These are phyloP conservation scores for Trichoderma semiorbis DNA, from an alignment of 2,329 filamentous ascomycete species.

Conservation along the genomic window DNA sequence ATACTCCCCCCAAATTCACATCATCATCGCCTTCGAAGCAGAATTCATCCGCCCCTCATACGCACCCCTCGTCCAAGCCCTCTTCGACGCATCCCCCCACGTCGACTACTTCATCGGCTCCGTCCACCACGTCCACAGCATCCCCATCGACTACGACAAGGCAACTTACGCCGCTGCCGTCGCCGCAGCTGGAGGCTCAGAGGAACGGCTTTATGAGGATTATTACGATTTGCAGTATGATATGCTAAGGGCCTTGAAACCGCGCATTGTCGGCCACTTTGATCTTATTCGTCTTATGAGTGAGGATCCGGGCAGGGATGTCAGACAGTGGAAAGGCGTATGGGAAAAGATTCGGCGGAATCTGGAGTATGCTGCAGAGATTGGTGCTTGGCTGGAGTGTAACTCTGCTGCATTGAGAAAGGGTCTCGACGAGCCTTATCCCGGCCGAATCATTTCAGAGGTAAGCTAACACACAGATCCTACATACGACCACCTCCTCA, in stretches of 20 bases:
- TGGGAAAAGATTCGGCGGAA: slow-evolving; percentile 76
- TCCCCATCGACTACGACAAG: slow-evolving; percentile 85
- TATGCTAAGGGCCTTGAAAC: slow-evolving; percentile 71
- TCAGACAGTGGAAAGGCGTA: slow-evolving; percentile 57
- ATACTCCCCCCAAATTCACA: slow-evolving; percentile 68
- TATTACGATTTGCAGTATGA: slow-evolving; percentile 87
- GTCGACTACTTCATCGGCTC: slow-evolving; percentile 93
- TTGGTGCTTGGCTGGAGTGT: slow-evolving; percentile 82
- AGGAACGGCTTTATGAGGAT: slow-evolving; percentile 71
- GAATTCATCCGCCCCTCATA: slow-evolving; percentile 82
- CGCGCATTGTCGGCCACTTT: slow-evolving; percentile 86
- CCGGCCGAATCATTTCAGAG: slow-evolving; percentile 72
- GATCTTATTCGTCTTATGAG: slow-evolving; percentile 84
- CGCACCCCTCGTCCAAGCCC: slow-evolving; percentile 55
- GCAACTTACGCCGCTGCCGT: slow-evolving; percentile 56
- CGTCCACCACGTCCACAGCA: slow-evolving; percentile 80
- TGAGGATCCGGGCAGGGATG: slow-evolving; percentile 60
- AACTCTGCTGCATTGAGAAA: slow-evolving; percentile 87
- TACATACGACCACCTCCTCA: background rate
- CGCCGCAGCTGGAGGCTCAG: slow-evolving; percentile 44
- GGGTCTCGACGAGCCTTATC: slow-evolving; percentile 88
- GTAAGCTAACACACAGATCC: slow-evolving; percentile 40
- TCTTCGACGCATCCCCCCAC: slow-evolving; percentile 59
- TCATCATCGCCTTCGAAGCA: slow-evolving; percentile 87
- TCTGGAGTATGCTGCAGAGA: slow-evolving; percentile 63